These are phyloP conservation scores for Davidsoniella virescens DNA, from an alignment of 2,329 filamentous ascomycete genomes.

Conservation along the genomic window DNA sequence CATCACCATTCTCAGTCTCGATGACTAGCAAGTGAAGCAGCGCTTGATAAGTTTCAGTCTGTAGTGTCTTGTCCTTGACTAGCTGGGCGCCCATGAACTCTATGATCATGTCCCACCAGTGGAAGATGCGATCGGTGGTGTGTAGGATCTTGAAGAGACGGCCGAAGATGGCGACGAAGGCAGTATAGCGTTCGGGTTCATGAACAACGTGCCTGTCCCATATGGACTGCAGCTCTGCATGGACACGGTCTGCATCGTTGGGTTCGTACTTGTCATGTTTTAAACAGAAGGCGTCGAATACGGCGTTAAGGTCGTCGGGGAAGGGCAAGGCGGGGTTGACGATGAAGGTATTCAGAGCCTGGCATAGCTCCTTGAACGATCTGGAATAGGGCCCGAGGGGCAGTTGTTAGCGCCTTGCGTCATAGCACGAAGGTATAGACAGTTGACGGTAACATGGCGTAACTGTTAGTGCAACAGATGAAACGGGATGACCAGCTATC, in stretches of 20 bases:
- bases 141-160: constrained; percentile 47
- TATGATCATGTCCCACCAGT: constrained; percentile 53
- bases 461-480: too few species aligned
- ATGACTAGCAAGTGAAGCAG: constrained; percentile 47
- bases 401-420: too few species aligned
- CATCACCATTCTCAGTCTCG: constrained; percentile 33
- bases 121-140: constrained; percentile 43
- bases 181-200: constrained; percentile 37
- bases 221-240: constrained; percentile 53
- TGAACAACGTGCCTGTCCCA: constrained; percentile 49
- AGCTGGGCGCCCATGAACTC: constrained; percentile 25
- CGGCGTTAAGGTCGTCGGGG: constrained; percentile 44
- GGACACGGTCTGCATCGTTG: constrained; percentile 49
- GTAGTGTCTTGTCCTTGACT: constrained; percentile 44
- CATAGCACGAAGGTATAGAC: too few species aligned
- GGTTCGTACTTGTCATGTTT: constrained; percentile 54
- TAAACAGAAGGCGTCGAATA: constrained; percentile 51
- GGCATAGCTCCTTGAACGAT: constrained; percentile 44
- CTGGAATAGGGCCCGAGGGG: constrained; percentile 19
- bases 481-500: too few species aligned
- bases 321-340: constrained; percentile 40
- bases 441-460: too few species aligned
- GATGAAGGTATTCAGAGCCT: constrained; percentile 36
- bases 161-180: constrained; percentile 54
- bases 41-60: constrained; percentile 48